phyloP scores from a whole-genome alignment of 257 asterid genomes.

The Lavandula angustifolia region DNA sequence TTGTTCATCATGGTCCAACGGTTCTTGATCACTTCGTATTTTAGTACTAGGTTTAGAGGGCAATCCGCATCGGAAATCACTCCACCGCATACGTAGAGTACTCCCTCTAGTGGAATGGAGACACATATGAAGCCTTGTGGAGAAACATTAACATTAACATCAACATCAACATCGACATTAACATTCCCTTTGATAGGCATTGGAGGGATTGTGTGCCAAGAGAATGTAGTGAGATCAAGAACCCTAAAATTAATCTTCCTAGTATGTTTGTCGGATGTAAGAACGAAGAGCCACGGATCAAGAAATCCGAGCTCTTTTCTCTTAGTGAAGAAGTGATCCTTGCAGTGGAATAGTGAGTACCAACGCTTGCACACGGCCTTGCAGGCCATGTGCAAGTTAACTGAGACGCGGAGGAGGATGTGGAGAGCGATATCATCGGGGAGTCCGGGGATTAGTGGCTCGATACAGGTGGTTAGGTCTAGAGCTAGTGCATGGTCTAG shows the following conservation, averaged over 20 bases:
- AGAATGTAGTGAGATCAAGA: constrained; percentile 55
- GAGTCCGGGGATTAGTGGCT: constrained; percentile 76
- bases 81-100: constrained; percentile 80
- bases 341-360: constrained; percentile 66
- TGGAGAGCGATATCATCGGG: constrained; percentile 82
- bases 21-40: constrained; percentile 65
- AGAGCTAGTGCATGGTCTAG: constrained; percentile 52
- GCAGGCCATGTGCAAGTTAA: constrained; percentile 50
- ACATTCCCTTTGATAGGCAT: constrained; percentile 84
- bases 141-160: constrained; percentile 34
- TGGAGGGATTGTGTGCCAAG: constrained; percentile 84
- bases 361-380: constrained; percentile 73
- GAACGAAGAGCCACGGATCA: constrained; percentile 86
- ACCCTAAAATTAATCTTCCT: constrained; percentile 82
- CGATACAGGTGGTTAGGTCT: constrained; percentile 48
- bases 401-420: constrained; percentile 81
- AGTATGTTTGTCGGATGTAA: constrained; percentile 72
- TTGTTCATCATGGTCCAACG: constrained; percentile 84
- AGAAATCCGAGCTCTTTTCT: constrained; percentile 71
- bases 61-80: constrained; percentile 70
- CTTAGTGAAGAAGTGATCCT: constrained; percentile 62
- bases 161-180: too few species aligned
- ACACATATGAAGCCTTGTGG: constrained; percentile 86
- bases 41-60: constrained; percentile 75
- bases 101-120: constrained; percentile 66